Base-by-base conservation (phyloP, 306 rosid species). In the Fragaria iinumae region DNA sequence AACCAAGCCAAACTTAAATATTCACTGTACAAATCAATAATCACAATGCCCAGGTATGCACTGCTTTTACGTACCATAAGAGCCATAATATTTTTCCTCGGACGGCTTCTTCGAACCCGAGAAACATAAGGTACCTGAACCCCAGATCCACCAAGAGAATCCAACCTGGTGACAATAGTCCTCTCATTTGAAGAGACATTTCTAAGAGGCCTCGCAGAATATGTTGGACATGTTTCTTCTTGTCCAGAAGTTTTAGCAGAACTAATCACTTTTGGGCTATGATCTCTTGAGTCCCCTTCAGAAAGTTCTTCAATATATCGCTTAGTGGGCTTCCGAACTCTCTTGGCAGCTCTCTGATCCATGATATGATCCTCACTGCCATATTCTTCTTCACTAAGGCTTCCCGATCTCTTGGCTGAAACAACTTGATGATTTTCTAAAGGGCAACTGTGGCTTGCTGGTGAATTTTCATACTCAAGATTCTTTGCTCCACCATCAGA, bases 271-370 rank as follows among this genome's bases (percentile, higher is more conserved):
- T 85, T 89, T 65, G 76, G 91, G 77, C 71, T 79, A 74, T 29
- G 71, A 71, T 92, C 97, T 88, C 86, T 85, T 49, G 86, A 85
- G 79, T 92, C 97, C 76, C 53, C 86, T 87, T 90, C 96, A 68
- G 99, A 92, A 76, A 90, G 92, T 80, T 95, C 99, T 91, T 95
- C 99, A 85, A 95, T 95, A 80, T 95, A 95, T 88, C 99, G 86
- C 85, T 76, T 92, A 8, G 99, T 95, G 74, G 99, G 99, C 87
- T 87, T 95, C 67, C 99, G 87, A 47, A 92, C 77, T 86, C 99
- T 90, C 89, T 95, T 95, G 5, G 76, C 92, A 82, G 84, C 93
- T 84, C 86, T 88, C 78, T 90, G 82, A 63, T 87, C 90, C 32
- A 63, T 41, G 29, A 67, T 85, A 63, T 77, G 82, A 83, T 85